Evolutionary conservation across 164 flowering plant genomes (phyloP), one percentile per base, ranked within the genome.

Genomic region (Liquidambar formosana): DNA sequence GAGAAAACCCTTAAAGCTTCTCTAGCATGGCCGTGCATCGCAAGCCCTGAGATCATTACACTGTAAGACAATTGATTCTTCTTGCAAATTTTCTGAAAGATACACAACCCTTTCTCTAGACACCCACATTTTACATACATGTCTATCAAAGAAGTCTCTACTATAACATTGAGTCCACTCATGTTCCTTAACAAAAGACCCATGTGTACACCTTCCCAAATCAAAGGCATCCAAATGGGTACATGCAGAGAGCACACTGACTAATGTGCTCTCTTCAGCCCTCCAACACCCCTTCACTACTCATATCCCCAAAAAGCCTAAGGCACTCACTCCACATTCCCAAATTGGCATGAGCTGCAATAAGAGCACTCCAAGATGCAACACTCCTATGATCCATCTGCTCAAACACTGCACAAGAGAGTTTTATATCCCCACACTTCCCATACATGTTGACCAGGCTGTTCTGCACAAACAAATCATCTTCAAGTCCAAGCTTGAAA

Each of bases 321-420:
- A 94, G 78, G 68, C 93, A 86, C 48, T 88, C 87, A 58, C 28
- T 18, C 92, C 95, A 89, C 81, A 85, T 45, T 3, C 86, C 82
- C 65, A 71, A 28, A n/a, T 75, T 77, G 59, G 89, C 85, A 82
- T 86, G 82, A 71, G 88, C 91, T 67, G 89, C 82, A 74, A 92
- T 81, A 27, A 94, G 68, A 16, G 97, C 85, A 83, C 97, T 92
- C 97, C 97, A 94, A 46, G 96, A 86, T 67, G 92, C 93, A 65
- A 81, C 79, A 68, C 76, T 85, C 80, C 61, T 84, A 19, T 70
- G 67, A 63, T 73, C 83, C 88, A 88, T 82, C 59, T 67, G 72
- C 61, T 81, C 81, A 71, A 94, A 94, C 57, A 88, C 85, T 14
- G 60, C 69, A 65, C 79, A 67, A 45, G 86, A 79, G n/a, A 73